Evolutionary conservation across 108 stramenopile genomes (phyloP).

Genomic region (Cyclotella kingstonii): DNA sequence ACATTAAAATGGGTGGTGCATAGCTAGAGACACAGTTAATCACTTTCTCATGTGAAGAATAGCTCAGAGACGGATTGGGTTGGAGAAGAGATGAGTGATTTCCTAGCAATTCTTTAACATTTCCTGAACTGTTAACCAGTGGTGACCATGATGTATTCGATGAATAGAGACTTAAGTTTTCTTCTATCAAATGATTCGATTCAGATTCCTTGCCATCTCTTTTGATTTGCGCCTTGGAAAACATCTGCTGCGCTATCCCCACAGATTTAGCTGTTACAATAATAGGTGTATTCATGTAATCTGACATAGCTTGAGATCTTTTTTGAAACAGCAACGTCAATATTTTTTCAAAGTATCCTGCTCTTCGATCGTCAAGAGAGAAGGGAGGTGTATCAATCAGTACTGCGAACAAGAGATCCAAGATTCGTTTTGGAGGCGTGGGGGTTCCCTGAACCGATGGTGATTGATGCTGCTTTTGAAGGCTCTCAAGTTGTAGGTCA

Average conservation of each 20-base stretch:
- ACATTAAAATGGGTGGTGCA: constrained; percentile 62
- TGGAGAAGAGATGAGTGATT: neutral
- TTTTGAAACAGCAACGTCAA: constrained; percentile 73
- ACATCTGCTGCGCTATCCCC: neutral
- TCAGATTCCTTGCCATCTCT: neutral
- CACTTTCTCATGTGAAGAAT: no score
- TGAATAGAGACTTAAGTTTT: neutral
- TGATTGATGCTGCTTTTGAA: neutral
- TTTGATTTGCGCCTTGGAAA: constrained; percentile 9
- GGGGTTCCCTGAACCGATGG: constrained; percentile 1
- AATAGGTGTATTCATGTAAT: constrained; percentile 63
- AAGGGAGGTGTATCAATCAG: constrained; percentile 69
- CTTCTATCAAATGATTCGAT: neutral
- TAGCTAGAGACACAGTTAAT: no score
- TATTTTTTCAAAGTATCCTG: constrained; percentile 95
- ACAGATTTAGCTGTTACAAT: constrained; percentile 13
- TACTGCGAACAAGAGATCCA: constrained; percentile 79
- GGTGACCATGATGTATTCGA: constrained; percentile 3
- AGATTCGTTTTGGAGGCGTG: constrained; percentile 15
- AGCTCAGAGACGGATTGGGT: no score
- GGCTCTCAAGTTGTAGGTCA: neutral
- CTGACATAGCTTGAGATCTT: constrained; percentile 52
- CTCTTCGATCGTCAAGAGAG: constrained; percentile 83
- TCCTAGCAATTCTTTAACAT: neutral
- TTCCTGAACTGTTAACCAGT: constrained; percentile 1